Conservation (phyloP, 2,329 filamentous ascomycete genomes). For the Penicillium sp. region DNA sequence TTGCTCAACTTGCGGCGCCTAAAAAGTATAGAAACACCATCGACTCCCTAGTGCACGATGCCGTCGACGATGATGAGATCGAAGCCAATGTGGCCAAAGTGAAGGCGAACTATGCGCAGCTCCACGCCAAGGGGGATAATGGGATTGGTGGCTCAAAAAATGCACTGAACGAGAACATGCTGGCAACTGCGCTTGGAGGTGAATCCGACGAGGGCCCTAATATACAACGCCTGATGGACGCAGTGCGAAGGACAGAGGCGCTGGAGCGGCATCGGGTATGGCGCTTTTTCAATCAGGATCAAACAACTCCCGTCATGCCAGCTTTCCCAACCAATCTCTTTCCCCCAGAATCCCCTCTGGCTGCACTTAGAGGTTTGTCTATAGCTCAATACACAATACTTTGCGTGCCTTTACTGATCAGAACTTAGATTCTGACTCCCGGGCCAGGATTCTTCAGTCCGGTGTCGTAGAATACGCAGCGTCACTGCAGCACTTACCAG, state of each 20-base stretch:
- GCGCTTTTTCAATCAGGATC: conserved; percentile 49
- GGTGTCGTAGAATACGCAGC: conserved; percentile 56
- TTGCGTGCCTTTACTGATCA: conserved; percentile 9
- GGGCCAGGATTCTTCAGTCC: conserved; percentile 56
- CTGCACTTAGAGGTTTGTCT: conserved; percentile 29
- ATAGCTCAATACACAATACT: not conserved
- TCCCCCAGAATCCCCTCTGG: conserved; percentile 24
- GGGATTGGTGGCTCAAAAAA: conserved; percentile 2
- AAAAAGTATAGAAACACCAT: conserved; percentile 57
- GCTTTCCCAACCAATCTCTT: conserved; percentile 34
- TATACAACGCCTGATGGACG: conserved; percentile 48
- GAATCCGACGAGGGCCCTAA: conserved; percentile 37
- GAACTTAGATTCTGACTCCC: conserved; percentile 41
- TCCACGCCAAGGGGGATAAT: not conserved
- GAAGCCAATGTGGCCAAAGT: conserved; percentile 47
- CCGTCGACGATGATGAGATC: conserved; percentile 53
- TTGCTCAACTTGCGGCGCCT: conserved; percentile 3
- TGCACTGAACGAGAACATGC: conserved; percentile 33
- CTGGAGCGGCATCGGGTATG: conserved; percentile 49
- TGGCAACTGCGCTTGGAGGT: conserved; percentile 40
- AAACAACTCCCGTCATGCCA: conserved; percentile 16
- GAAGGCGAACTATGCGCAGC: conserved; percentile 25
- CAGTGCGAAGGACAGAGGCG: conserved; percentile 57
- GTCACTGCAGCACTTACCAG: conserved; percentile 47
- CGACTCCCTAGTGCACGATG: conserved; percentile 55